These are phyloP conservation scores for Penicillium sp. DNA, from an alignment of 2,329 filamentous ascomycete genomes.

Conservation along the genomic window DNA sequence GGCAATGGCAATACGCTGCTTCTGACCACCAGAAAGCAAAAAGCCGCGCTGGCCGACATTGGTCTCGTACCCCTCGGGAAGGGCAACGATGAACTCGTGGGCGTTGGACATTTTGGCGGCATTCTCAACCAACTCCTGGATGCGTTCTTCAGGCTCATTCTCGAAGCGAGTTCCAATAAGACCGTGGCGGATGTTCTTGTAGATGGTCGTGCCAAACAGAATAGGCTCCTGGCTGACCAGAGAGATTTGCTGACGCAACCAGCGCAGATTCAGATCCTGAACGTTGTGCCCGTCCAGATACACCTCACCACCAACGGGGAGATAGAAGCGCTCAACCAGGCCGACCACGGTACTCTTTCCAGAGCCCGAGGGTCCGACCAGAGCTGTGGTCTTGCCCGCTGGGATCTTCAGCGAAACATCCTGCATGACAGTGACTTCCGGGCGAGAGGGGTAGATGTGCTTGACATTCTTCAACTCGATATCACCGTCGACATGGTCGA, in stretches of 20 bases:
- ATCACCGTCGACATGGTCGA: slow-evolving; percentile 68
- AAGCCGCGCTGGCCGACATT: slow-evolving; percentile 95
- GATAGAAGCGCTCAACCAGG: slow-evolving; percentile 89
- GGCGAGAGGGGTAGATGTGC: slow-evolving; percentile 90
- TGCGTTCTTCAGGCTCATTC: slow-evolving; percentile 60
- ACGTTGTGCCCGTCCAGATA: slow-evolving; percentile 80
- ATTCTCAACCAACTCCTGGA: slow-evolving; percentile 66
- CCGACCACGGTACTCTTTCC: slow-evolving; percentile 95
- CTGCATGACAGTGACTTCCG: slow-evolving; percentile 84
- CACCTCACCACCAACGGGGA: slow-evolving; percentile 74
- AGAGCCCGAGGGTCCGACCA: slow-evolving; percentile 90
- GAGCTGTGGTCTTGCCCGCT: slow-evolving; percentile 83
- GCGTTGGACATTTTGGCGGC: slow-evolving; percentile 90
- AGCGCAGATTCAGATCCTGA: slow-evolving; percentile 74
- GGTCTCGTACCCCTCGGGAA: slow-evolving; percentile 88
- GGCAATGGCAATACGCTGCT: slow-evolving; percentile 93
- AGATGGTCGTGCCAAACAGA: slow-evolving; percentile 85
- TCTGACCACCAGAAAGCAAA: slow-evolving; percentile 87
- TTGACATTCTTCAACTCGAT: slow-evolving; percentile 79
- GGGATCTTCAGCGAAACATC: slow-evolving; percentile 74
- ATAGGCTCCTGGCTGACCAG: slow-evolving; percentile 91
- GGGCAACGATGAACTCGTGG: slow-evolving; percentile 76
- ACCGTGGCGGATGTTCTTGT: slow-evolving; percentile 83
- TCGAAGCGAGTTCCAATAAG: slow-evolving; percentile 80
- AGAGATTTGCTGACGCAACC: slow-evolving; percentile 87